These are phyloP conservation scores for Paxillus ammoniavirescens DNA, from an alignment of 768 basidiomycete species.

Conservation along the genomic window DNA sequence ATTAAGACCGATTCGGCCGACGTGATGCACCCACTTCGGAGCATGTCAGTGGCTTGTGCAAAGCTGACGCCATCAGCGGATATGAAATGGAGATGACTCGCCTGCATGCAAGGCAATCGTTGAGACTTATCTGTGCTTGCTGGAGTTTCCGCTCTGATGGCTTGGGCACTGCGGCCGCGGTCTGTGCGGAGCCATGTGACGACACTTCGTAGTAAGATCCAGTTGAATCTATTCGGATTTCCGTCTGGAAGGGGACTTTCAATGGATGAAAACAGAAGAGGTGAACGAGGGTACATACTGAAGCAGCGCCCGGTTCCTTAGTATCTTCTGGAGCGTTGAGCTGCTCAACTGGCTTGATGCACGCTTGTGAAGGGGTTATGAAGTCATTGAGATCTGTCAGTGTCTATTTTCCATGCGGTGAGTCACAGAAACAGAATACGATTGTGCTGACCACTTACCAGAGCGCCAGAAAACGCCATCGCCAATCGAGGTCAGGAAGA, in stretches of 20 bases:
- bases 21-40: conserved; percentile 89
- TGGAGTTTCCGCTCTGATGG: conserved; percentile 60
- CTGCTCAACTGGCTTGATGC: conserved; percentile 90
- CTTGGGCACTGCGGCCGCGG: conserved; percentile 21
- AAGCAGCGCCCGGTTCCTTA: conserved; percentile 40
- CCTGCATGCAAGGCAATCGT: conserved; percentile 99
- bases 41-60: conserved; percentile 8
- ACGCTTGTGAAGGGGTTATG: conserved; percentile 93
- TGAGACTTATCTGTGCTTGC: conserved; percentile 93
- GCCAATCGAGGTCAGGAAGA: conserved; percentile 1
- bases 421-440: conserved; percentile 7
- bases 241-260: conserved; percentile 55
- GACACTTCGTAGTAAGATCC: conserved; percentile 89
- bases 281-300: conserved; percentile 31
- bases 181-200: conserved; percentile 23
- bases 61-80: neutral
- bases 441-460: conserved; percentile 46
- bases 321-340: conserved; percentile 41
- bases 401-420: conserved; percentile 47
- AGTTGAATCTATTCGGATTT: conserved; percentile 83
- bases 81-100: conserved; percentile 34
- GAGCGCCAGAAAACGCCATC: conserved; percentile 88
- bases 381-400: conserved; percentile 96
- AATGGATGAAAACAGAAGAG: neutral
- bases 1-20: conserved; percentile 97